These are phyloP conservation scores for Daldinia childiae DNA, from an alignment of 495 filamentous ascomycete genomes.

Conservation along the genomic window DNA sequence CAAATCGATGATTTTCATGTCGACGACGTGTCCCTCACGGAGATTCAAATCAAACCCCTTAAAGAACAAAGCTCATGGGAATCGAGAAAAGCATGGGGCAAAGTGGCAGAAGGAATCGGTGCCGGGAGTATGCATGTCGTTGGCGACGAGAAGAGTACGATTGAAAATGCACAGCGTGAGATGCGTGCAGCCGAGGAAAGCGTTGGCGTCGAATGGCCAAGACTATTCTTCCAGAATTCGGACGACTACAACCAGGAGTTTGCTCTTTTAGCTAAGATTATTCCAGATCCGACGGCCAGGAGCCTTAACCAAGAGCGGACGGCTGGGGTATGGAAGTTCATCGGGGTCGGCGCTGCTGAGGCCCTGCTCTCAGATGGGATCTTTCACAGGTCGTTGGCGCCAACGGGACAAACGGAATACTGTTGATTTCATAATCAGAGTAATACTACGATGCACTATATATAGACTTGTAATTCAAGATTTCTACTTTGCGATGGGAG, in stretches of 20 bases:
- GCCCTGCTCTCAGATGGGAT: conserved; percentile 31
- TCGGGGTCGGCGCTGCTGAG: conserved; percentile 23
- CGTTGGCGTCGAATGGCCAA: conserved; percentile 66
- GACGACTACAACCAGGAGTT: neutral
- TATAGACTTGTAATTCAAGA: neutral
- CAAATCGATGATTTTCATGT: neutral
- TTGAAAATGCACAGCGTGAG: conserved; percentile 59
- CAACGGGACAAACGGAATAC: conserved; percentile 12
- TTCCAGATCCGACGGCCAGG: conserved; percentile 17
- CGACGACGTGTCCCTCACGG: neutral
- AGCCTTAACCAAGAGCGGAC: conserved; percentile 64
- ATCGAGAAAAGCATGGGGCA: conserved; percentile 3
- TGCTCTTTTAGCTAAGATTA: conserved; percentile 3
- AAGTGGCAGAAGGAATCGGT: neutral
- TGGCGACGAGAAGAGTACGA: conserved; percentile 48
- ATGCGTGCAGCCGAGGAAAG: conserved; percentile 67
- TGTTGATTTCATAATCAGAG: neutral
- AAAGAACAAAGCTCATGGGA: neutral
- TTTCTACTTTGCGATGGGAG: no score
- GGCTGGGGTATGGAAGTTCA: conserved; percentile 35
- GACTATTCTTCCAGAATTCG: conserved; percentile 3
- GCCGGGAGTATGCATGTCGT: conserved; percentile 51
- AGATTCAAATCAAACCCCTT: neutral
- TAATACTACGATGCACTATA: neutral
- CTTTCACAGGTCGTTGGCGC: conserved; percentile 33